Evolutionary conservation across 257 asterid genomes (phyloP).

Genomic region (Jasminum sambac): DNA sequence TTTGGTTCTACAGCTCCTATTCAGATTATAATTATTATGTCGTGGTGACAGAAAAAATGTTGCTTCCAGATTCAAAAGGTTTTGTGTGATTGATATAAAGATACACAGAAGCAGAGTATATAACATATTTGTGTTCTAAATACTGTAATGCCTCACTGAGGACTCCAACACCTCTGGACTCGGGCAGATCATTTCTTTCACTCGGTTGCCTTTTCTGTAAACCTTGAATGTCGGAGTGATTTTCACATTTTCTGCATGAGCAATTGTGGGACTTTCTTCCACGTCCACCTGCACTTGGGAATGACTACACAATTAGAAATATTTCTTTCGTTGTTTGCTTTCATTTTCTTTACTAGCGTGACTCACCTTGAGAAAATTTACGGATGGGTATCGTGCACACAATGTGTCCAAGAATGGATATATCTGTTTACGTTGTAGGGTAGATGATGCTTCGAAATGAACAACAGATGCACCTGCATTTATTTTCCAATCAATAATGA

Average conservation of each 20-base stretch:
- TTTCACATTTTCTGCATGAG: constrained; percentile 66
- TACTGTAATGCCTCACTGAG: constrained; percentile 30
- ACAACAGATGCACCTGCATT: constrained; percentile 79
- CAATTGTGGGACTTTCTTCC: constrained; percentile 58
- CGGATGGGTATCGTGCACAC: constrained; percentile 63
- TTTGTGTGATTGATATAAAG: background rate
- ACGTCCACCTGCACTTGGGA: constrained; percentile 62
- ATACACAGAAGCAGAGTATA: background rate
- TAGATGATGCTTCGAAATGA: constrained; percentile 52
- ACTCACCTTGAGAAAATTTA: constrained; percentile 81
- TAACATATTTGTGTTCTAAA: background rate
- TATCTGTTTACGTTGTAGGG: constrained; percentile 55
- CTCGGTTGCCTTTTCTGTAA: constrained; percentile 56
- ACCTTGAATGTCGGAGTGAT: constrained; percentile 80
- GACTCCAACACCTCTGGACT: constrained; percentile 79
- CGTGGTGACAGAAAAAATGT: background rate
- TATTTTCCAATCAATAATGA: constrained; percentile 6
- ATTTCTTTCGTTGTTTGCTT: too few species aligned
- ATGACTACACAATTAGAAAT: background rate
- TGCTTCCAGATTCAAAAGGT: background rate
- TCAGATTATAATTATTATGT: background rate
- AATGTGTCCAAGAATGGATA: constrained; percentile 66
- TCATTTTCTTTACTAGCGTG: background rate
- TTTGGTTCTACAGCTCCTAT: background rate
- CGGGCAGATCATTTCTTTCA: constrained; percentile 84